phyloP scores from a whole-genome alignment of 148 eudicot genomes.

The Fagopyrum tataricum region DNA sequence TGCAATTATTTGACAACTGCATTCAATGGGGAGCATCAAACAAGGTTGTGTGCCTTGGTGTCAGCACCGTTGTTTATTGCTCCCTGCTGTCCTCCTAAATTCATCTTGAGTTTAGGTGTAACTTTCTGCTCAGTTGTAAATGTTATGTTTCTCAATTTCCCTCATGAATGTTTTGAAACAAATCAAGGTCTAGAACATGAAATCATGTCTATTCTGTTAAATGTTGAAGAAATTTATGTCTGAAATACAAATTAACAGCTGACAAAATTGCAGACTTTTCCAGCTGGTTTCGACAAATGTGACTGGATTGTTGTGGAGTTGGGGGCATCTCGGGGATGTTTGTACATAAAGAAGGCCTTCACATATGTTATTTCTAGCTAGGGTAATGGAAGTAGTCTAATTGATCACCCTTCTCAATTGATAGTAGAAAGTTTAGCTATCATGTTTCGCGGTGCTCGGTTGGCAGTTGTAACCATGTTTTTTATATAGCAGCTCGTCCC shows the following conservation, averaged over 20 bases:
- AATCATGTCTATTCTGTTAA: neutral
- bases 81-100: no score
- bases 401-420: neutral
- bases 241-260: neutral
- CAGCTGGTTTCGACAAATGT: neutral
- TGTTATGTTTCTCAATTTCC: neutral
- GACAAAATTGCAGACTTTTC: neutral
- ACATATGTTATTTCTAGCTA: neutral
- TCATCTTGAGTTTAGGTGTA: neutral
- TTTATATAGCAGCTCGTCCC: neutral
- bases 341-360: neutral
- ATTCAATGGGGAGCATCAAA: neutral
- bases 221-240: neutral
- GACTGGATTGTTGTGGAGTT: neutral
- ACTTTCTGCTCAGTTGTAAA: neutral
- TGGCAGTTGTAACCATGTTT: neutral
- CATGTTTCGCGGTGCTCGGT: neutral
- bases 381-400: neutral
- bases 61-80: no score
- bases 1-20: neutral
- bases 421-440: neutral
- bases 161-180: no score
- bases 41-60: no score
- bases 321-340: neutral
- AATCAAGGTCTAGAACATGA: no score